These are phyloP conservation scores for Mortierella sp. DNA, from an alignment of 371 early-diverging fungal species.

Conservation along the genomic window DNA sequence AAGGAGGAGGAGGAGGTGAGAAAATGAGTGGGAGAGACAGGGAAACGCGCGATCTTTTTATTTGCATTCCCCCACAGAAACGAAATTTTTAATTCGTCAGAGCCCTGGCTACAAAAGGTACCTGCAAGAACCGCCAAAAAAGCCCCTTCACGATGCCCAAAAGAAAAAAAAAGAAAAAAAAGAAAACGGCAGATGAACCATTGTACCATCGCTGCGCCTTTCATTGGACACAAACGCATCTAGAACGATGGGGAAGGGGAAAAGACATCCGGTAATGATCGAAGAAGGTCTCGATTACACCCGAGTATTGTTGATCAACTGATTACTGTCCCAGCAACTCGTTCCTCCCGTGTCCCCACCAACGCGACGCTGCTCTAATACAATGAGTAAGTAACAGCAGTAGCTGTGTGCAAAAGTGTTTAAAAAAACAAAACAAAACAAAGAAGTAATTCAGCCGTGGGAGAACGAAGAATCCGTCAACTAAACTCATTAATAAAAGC, in stretches of 20 bases:
- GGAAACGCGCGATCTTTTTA: constrained; percentile 8
- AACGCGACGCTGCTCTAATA: background rate
- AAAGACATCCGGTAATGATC: background rate
- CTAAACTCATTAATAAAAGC: background rate
- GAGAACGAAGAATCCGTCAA: background rate
- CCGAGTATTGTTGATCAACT: background rate
- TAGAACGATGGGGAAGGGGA: background rate
- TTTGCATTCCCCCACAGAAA: constrained; percentile 16
- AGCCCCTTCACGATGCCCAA: constrained; percentile 20
- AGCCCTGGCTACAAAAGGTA: constrained; percentile 15
- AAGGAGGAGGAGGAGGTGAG: background rate
- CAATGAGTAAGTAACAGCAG: background rate
- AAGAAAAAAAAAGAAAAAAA: constrained; percentile 8
- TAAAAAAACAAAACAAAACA: background rate
- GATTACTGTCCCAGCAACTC: background rate
- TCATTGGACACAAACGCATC: background rate
- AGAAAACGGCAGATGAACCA: constrained; percentile 19
- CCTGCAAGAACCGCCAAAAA: constrained; percentile 18
- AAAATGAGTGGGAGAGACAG: background rate
- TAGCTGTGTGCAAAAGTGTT: too few species aligned
- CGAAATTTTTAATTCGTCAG: constrained; percentile 5
- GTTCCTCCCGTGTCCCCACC: too few species aligned
- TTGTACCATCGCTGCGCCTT: background rate
- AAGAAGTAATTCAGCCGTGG: background rate
- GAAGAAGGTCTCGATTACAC: background rate